Evolutionary conservation across 2,329 filamentous ascomycete genomes (phyloP).

Genomic region (Talaromyces rugulosus): DNA sequence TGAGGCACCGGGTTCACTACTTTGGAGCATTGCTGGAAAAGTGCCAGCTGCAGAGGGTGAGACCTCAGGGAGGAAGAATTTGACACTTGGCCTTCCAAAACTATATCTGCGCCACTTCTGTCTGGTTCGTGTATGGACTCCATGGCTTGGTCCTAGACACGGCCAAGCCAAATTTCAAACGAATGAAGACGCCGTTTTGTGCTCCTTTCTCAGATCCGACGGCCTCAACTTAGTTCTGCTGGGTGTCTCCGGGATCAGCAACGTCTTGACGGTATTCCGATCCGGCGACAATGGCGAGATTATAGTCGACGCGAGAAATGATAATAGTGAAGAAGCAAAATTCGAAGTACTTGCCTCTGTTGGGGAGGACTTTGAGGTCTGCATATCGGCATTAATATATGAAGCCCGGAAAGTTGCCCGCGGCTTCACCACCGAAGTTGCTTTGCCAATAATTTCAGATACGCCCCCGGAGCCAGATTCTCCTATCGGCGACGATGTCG

Average conservation of each 20-base stretch:
- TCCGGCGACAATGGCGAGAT: slow-evolving; percentile 64
- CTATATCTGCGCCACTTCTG: slow-evolving; percentile 72
- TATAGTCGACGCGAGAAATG: slow-evolving; percentile 67
- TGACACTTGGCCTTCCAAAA: slow-evolving; percentile 62
- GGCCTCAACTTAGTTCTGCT: slow-evolving; percentile 75
- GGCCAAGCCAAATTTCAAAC: slow-evolving; percentile 63
- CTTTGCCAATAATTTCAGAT: slow-evolving; percentile 12
- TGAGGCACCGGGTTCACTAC: slow-evolving; percentile 36
- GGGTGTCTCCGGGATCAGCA: slow-evolving; percentile 68
- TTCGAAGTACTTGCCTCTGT: slow-evolving; percentile 66
- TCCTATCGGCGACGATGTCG: slow-evolving; percentile 37
- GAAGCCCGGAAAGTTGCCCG: slow-evolving; percentile 67
- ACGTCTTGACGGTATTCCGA: slow-evolving; percentile 66
- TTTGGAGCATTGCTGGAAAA: slow-evolving; percentile 53
- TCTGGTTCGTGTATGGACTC: slow-evolving; percentile 70
- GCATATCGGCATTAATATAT: slow-evolving; percentile 78
- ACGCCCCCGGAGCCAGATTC: slow-evolving; percentile 24
- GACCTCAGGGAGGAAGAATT: slow-evolving; percentile 53
- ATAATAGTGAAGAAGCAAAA: slow-evolving; percentile 53
- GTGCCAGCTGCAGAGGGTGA: slow-evolving; percentile 52
- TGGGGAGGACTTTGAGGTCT: slow-evolving; percentile 68
- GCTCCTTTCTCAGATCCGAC: slow-evolving; percentile 68
- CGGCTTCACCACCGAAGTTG: slow-evolving; percentile 21
- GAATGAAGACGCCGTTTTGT: slow-evolving; percentile 73
- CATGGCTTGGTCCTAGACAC: slow-evolving; percentile 88